Percentiles rank a stretch among this genome's conserved stretches.
Evolutionary conservation across 257 asterid genomes (phyloP).

Genomic region (Nicotiana sylvestris): DNA sequence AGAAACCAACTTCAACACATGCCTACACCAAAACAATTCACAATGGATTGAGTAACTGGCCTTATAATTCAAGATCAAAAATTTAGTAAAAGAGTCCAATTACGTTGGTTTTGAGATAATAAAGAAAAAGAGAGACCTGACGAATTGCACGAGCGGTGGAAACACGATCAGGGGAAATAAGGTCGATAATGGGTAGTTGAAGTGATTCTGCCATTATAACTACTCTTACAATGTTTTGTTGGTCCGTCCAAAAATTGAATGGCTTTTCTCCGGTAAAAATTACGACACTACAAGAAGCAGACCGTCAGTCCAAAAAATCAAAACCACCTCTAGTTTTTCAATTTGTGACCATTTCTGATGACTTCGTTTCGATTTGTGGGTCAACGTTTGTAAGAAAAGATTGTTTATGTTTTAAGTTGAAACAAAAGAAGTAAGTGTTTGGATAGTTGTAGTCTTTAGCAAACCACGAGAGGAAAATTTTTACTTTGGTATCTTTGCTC

Average conservation of each 20-base stretch:
- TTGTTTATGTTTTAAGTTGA: too few relatives aligned
- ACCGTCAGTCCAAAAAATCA: not conserved
- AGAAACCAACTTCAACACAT: conserved; percentile 50
- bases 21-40: conserved; percentile 28
- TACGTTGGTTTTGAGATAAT: not conserved
- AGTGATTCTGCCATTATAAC: conserved; percentile 24
- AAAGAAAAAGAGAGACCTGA: conserved; percentile 27
- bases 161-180: conserved; percentile 31
- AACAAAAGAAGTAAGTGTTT: too few relatives aligned
- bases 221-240: not conserved
- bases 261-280: not conserved
- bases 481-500: too few relatives aligned
- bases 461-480: too few relatives aligned
- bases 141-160: conserved; percentile 44
- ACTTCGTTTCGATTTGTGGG: too few relatives aligned
- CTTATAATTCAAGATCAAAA: not conserved
- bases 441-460: too few relatives aligned
- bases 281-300: not conserved
- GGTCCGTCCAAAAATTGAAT: not conserved
- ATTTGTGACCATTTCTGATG: not conserved
- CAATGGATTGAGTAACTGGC: too few relatives aligned
- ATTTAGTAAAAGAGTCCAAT: not conserved
- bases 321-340: not conserved
- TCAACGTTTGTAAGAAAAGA: too few relatives aligned
- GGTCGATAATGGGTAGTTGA: conserved; percentile 51